Base-by-base conservation (phyloP, 2,329 filamentous ascomycete genomes). In the Kalmusia sp. region DNA sequence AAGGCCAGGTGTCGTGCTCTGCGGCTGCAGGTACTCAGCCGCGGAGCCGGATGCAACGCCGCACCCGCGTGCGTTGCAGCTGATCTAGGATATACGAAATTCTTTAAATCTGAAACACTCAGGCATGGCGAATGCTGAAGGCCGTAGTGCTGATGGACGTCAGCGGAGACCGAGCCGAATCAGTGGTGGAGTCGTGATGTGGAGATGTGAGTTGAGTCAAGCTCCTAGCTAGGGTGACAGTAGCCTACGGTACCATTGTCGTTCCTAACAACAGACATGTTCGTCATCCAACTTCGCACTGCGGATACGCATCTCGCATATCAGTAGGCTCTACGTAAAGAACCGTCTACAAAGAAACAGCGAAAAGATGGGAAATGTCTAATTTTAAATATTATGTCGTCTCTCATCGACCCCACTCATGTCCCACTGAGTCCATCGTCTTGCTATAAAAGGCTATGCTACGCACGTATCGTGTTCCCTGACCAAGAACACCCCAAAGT, bases 21-120 rank as follows among this genome's bases (percentile, higher is more conserved):
- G 22, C 21, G n/a, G n/a, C 44, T 47, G 44, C 44, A 46, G 21
- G 9, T 28, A 37, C 44, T 47, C 44, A 47, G 33, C 44, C 44
- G 44, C 33, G 44, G 44, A 12, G 31, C 14, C 40, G 40, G 28
- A n/a, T 27, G 43, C 19, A 25, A 28, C 31, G 44, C 44, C 33
- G 44, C 25, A 37, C 25, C 44, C 44, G n/a, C n/a, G 15, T 28
- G 43, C 28, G 14, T 28, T 46, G 17, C 41, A 7, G 30, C 40
- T 31, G 27, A 17, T 21, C 19, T 38, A 22, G 27, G 12, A 14
- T n/a, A 31, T 1, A 12, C 1, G 25, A 17, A 15, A 19, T 6
- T 8, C n/a, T 22, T 6, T 34, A 17, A n/a, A 24, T 44, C 28
- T 44, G 41, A 44, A 34, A 33, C 28, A 7, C 6, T 21, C 19